A percentile compares a stretch with the other conserved stretches of the same genome.
Conservation (phyloP, 2,329 filamentous ascomycete species). For the Aquanectria penicillioides region DNA sequence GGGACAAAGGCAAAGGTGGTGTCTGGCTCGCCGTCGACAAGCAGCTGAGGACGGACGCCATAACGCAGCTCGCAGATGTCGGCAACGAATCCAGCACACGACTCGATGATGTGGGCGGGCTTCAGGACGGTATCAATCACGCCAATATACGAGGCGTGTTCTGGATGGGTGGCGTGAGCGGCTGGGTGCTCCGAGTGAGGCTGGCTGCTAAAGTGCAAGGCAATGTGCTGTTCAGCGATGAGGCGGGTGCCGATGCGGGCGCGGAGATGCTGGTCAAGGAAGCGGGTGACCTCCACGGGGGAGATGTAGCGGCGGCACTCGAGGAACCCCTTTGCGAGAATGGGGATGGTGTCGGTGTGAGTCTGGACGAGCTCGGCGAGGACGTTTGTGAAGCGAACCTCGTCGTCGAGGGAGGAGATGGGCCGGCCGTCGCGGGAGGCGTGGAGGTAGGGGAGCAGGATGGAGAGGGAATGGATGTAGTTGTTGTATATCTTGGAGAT, state of each 20-base stretch:
- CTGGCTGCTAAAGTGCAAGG: conserved; percentile 78
- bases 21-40: conserved; percentile 85
- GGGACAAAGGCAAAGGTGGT: conserved; percentile 95
- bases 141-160: conserved; percentile 80
- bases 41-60: conserved; percentile 82
- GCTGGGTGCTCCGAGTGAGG: conserved; percentile 72
- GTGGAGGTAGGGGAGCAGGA: conserved; percentile 80
- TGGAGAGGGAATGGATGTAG: conserved; percentile 92
- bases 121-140: conserved; percentile 92
- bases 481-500: conserved; percentile 95
- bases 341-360: conserved; percentile 93
- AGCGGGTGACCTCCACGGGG: conserved; percentile 83
- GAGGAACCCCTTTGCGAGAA: conserved; percentile 89
- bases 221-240: conserved; percentile 96
- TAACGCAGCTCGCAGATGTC: conserved; percentile 98
- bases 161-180: conserved; percentile 60
- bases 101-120: conserved; percentile 82
- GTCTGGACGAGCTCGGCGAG: conserved; percentile 96
- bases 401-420: conserved; percentile 77
- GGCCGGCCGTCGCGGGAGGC: conserved; percentile 56
- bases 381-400: conserved; percentile 90
- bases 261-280: conserved; percentile 92
- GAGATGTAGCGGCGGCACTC: conserved; percentile 93
- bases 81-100: conserved; percentile 88
- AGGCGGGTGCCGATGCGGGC: conserved; percentile 93